Percentiles rank a stretch among this genome's conserved stretches.
phyloP scores from a whole-genome alignment of 345 rosid genomes.

The Litchi chinensis region DNA sequence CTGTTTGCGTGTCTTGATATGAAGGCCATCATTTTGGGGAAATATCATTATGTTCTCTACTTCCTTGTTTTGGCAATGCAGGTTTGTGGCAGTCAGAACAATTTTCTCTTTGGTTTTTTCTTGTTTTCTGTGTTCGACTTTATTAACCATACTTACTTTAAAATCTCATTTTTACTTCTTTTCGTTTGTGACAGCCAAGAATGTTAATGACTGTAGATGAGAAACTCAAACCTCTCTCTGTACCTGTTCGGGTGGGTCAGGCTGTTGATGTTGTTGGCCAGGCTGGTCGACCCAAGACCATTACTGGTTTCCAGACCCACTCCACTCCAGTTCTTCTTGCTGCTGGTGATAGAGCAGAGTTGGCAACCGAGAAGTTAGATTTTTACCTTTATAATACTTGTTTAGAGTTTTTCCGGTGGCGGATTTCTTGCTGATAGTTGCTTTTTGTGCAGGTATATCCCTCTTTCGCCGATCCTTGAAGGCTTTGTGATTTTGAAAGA shows the following conservation, averaged over 20 bases:
- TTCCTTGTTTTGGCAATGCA: constrained; percentile 95
- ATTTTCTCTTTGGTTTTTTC: background rate
- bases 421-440: background rate
- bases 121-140: background rate
- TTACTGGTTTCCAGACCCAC: constrained; percentile 97
- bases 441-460: constrained; percentile 63
- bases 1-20: constrained; percentile 91
- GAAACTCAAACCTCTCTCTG: constrained; percentile 75
- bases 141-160: background rate
- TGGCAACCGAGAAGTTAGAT: constrained; percentile 90
- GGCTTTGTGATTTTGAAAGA: constrained; percentile 86
- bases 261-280: constrained; percentile 98
- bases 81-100: constrained; percentile 41
- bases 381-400: background rate
- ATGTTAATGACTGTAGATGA: constrained; percentile 91
- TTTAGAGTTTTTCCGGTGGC: background rate
- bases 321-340: constrained; percentile 94
- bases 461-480: constrained; percentile 87
- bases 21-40: constrained; percentile 79
- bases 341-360: constrained; percentile 92
- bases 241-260: constrained; percentile 92
- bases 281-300: constrained; percentile 95
- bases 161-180: background rate
- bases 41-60: constrained; percentile 87
- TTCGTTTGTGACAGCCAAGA: constrained; percentile 64